Percentiles rank a stretch among this genome's conserved stretches.
These are phyloP conservation scores for Backusella sp. DNA, from an alignment of 192 early-diverging fungal genomes.

Conservation along the genomic window DNA sequence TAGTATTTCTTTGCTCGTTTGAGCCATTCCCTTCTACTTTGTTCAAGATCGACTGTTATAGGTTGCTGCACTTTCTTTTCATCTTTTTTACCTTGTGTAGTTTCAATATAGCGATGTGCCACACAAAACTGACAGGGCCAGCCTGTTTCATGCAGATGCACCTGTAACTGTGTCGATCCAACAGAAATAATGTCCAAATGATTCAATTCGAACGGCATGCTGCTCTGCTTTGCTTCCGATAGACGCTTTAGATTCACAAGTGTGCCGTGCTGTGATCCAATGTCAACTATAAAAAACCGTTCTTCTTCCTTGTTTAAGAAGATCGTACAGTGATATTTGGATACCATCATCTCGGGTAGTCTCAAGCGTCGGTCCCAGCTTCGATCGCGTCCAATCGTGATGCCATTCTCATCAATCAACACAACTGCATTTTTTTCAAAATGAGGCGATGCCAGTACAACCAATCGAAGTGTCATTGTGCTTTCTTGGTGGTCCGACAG, in stretches of 20 bases:
- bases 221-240: constrained; percentile 60
- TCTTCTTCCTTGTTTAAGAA: constrained; percentile 29
- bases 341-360: constrained; percentile 62
- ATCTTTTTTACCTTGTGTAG: constrained; percentile 31
- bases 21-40: constrained; percentile 32
- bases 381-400: constrained; percentile 64
- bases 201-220: constrained; percentile 51
- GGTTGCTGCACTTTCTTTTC: constrained; percentile 6
- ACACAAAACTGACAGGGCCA: constrained; percentile 65
- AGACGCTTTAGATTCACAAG: constrained; percentile 66
- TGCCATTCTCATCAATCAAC: constrained; percentile 51
- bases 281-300: constrained; percentile 48
- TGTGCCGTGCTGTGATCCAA: constrained; percentile 77
- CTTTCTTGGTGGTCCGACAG: constrained; percentile 39
- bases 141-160: constrained; percentile 58
- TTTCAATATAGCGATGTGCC: constrained; percentile 53
- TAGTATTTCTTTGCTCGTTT: constrained; percentile 26
- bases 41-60: constrained; percentile 26
- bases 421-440: constrained; percentile 45
- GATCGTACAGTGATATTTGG: constrained; percentile 62
- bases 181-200: constrained; percentile 59
- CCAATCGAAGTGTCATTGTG: constrained; percentile 50
- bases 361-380: constrained; percentile 51
- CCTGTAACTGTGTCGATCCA: constrained; percentile 57
- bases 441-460: constrained; percentile 54